Evolutionary conservation across 202 grass and related monocot genomes (phyloP).

Genomic region (Saccharum hybrid): DNA sequence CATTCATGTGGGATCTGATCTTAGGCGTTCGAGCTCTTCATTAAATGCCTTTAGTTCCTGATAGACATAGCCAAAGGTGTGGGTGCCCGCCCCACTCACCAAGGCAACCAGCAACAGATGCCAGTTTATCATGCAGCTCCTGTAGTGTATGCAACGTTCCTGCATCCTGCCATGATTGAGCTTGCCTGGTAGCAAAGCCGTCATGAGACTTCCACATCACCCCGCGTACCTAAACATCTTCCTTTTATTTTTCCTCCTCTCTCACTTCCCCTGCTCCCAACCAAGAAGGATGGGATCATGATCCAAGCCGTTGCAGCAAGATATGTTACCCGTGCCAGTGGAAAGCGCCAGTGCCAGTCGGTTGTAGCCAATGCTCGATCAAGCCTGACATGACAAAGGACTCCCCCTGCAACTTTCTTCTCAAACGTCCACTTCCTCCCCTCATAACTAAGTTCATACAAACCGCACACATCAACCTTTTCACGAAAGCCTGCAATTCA

Average conservation of each 20-base stretch:
- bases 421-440: background rate
- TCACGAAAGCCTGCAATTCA: background rate
- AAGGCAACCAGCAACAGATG: too few species aligned
- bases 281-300: background rate
- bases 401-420: background rate
- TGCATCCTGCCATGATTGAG: too few species aligned
- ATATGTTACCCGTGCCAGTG: too few species aligned
- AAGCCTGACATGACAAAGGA: background rate
- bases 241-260: background rate
- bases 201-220: background rate
- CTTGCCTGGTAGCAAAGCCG: too few species aligned
- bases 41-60: too few species aligned
- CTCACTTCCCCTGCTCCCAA: background rate
- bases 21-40: too few species aligned
- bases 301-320: background rate
- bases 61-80: too few species aligned
- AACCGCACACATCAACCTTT: background rate
- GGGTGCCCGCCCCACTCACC: too few species aligned
- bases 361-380: background rate
- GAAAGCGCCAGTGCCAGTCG: too few species aligned
- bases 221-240: background rate
- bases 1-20: too few species aligned
- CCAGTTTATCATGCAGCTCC: too few species aligned
- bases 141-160: too few species aligned
- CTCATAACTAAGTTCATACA: background rate